These are phyloP conservation scores for Hypholoma fasciculare DNA, from an alignment of 768 basidiomycete species.

Conservation along the genomic window DNA sequence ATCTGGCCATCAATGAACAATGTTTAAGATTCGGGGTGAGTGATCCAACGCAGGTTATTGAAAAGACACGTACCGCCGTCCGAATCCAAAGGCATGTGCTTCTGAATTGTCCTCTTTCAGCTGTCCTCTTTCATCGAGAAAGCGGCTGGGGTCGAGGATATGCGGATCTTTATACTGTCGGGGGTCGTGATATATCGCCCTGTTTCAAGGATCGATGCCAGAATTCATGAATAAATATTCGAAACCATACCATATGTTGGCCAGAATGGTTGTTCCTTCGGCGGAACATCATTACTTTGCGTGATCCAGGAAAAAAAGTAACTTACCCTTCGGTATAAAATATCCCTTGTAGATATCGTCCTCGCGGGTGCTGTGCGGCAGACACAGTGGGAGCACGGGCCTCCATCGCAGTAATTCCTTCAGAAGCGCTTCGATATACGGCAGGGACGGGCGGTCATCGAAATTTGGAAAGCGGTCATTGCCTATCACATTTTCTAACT, in stretches of 20 bases:
- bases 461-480: background rate
- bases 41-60: background rate
- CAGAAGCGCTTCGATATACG: background rate
- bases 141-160: background rate
- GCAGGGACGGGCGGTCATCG: background rate
- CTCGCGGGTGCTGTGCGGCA: background rate
- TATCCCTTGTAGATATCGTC: background rate
- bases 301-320: background rate
- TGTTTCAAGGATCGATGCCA: background rate
- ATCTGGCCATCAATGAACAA: background rate
- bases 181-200: background rate
- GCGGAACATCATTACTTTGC: background rate
- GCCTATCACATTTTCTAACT: background rate
- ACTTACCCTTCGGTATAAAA: background rate
- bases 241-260: background rate
- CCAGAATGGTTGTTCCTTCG: background rate
- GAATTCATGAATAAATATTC: background rate
- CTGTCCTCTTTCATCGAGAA: background rate
- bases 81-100: background rate
- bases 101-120: background rate
- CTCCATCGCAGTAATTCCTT: background rate
- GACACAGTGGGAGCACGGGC: background rate
- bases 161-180: background rate
- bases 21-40: background rate
- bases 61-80: background rate